Conservation (phyloP, 2,329 filamentous ascomycete species). For the Ascochyta pisi region DNA sequence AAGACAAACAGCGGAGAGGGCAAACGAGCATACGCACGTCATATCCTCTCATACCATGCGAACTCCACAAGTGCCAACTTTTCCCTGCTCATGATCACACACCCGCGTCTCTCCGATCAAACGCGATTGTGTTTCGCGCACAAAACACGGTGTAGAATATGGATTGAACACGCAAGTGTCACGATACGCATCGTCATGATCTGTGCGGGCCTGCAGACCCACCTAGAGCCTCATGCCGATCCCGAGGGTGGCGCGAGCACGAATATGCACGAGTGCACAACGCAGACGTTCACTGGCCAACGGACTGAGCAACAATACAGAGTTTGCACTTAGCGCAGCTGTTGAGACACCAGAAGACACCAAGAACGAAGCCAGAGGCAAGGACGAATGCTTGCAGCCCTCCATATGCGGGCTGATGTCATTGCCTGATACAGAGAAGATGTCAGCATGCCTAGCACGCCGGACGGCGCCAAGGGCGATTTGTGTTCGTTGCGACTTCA, state of each 20-base stretch:
- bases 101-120: conserved; percentile 5
- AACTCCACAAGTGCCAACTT: not conserved
- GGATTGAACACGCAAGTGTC: conserved; percentile 3
- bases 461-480: conserved; percentile 5
- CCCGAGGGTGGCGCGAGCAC: conserved; percentile 13
- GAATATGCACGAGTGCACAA: conserved; percentile 1
- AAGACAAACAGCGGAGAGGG: not conserved
- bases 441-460: conserved; percentile 1
- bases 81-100: conserved; percentile 3
- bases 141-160: conserved; percentile 9
- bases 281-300: conserved; percentile 1
- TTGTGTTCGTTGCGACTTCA: conserved; percentile 10
- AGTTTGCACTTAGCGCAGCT: not conserved
- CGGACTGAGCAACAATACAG: not conserved
- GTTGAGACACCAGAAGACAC: conserved; percentile 1
- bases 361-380: not conserved
- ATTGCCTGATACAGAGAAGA: conserved; percentile 1
- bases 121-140: not conserved
- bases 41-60: not conserved
- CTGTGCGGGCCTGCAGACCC: conserved; percentile 11
- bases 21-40: not conserved
- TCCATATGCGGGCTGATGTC: conserved; percentile 12
- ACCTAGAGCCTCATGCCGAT: conserved; percentile 20
- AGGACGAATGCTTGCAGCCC: not conserved
- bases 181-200: conserved; percentile 5